These are phyloP conservation scores for Ceratobasidium sp. DNA, from an alignment of 1,284 basidiomycete genomes.

Conservation along the genomic window DNA sequence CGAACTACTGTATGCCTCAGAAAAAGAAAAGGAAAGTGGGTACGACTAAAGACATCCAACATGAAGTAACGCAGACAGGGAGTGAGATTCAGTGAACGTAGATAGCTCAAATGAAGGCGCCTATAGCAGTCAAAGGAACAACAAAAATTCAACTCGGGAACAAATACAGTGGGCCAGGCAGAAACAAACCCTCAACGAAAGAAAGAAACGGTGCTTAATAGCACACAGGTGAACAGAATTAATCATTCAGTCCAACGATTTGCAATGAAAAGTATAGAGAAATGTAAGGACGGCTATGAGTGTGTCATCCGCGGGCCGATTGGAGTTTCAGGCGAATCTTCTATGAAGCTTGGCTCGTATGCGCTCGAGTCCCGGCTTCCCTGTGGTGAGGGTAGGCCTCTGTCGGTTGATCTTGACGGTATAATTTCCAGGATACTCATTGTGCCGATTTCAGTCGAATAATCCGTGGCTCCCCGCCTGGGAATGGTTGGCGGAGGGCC, in stretches of 20 bases:
- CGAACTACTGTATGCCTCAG: neutral
- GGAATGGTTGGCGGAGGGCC: constrained; percentile 16
- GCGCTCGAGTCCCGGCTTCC: constrained; percentile 26
- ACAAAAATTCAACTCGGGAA: constrained; percentile 11
- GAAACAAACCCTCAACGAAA: too few species aligned
- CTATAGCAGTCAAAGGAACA: neutral
- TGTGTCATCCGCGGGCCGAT: constrained; percentile 28
- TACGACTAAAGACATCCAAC: neutral
- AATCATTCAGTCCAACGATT: neutral
- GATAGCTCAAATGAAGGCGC: neutral
- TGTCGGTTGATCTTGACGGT: constrained; percentile 21
- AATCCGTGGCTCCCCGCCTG: constrained; percentile 23
- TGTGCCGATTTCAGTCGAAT: constrained; percentile 30
- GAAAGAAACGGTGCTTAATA: neutral
- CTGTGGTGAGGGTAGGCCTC: constrained; percentile 20
- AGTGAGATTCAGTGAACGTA: neutral
- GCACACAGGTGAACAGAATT: neutral
- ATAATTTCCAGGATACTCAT: constrained; percentile 28
- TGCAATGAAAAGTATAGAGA: neutral
- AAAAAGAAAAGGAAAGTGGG: neutral
- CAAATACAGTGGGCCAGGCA: constrained; percentile 23
- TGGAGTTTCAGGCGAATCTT: constrained; percentile 16
- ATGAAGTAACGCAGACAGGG: neutral
- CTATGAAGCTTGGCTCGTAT: constrained; percentile 35
- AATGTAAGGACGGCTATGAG: neutral